Evolutionary conservation across 163 green algal species (phyloP).

Genomic region (Scenedesmus sp.): DNA sequence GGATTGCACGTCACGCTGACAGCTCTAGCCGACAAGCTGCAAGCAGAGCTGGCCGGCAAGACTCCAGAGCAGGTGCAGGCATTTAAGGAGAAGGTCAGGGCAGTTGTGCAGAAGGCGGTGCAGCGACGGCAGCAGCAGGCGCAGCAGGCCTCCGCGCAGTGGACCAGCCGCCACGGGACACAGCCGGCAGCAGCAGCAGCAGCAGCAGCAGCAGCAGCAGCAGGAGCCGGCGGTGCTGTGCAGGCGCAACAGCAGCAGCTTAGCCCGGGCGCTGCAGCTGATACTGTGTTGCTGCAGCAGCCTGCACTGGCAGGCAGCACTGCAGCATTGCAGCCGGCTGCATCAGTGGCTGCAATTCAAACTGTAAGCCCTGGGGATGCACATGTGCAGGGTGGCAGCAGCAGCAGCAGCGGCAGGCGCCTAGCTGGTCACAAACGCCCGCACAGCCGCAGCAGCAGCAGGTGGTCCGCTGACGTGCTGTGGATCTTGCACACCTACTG

Average conservation of each 20-base stretch:
- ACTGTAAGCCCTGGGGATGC: no score
- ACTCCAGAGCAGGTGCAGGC: neutral
- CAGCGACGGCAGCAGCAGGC: neutral
- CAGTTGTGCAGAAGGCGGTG: neutral
- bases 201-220: neutral
- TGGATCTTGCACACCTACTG: constrained; percentile 27
- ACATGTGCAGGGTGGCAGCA: neutral
- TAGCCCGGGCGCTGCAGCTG: no score
- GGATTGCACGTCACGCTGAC: neutral
- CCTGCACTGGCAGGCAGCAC: neutral
- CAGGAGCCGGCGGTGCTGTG: neutral
- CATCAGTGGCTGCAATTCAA: no score
- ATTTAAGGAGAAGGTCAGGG: neutral
- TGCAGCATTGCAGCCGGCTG: no score
- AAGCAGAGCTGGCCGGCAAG: neutral
- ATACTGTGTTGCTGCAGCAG: no score
- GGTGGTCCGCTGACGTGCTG: constrained; percentile 33
- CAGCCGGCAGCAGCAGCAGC: neutral
- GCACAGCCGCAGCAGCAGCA: neutral
- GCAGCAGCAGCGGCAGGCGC: neutral
- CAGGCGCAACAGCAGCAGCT: no score
- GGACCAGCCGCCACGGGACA: no score
- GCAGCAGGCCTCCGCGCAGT: neutral
- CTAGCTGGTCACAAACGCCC: neutral
- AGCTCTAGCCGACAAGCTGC: neutral